Conservation (phyloP, 2,329 filamentous ascomycete genomes). For the Pyrenochaeta sp. region DNA sequence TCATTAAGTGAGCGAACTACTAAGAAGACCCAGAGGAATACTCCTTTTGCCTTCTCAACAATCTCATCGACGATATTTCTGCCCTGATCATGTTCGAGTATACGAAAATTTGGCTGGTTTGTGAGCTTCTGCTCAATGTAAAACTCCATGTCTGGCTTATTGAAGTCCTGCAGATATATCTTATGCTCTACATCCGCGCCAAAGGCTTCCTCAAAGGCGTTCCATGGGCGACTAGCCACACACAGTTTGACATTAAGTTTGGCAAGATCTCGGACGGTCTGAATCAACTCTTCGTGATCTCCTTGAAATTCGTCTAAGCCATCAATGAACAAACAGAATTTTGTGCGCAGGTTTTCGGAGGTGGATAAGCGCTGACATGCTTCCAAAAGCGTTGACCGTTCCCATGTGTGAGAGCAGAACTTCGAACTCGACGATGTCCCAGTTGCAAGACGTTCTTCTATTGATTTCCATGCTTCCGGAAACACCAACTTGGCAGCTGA, state of each 20-base stretch:
- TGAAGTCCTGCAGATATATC: conserved; percentile 5
- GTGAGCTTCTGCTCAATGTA: conserved; percentile 1
- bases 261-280: conserved; percentile 2
- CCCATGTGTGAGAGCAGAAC: too few species aligned
- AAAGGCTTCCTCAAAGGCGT: conserved; percentile 13
- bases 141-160: neutral
- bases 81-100: neutral
- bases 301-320: conserved; percentile 19
- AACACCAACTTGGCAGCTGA: neutral
- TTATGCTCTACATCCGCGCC: neutral
- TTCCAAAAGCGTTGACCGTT: neutral
- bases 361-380: neutral
- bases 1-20: conserved; percentile 14
- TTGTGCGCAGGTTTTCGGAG: neutral
- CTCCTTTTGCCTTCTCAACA: conserved; percentile 15
- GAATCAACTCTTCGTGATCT: conserved; percentile 5
- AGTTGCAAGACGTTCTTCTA: too few species aligned
- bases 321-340: conserved; percentile 17
- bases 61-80: conserved; percentile 7
- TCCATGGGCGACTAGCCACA: conserved; percentile 14
- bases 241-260: conserved; percentile 6
- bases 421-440: too few species aligned
- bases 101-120: neutral
- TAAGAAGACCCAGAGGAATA: conserved; percentile 27
- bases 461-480: neutral